phyloP scores from a whole-genome alignment of 202 grass and related monocot genomes.

The Zizania palustris region DNA sequence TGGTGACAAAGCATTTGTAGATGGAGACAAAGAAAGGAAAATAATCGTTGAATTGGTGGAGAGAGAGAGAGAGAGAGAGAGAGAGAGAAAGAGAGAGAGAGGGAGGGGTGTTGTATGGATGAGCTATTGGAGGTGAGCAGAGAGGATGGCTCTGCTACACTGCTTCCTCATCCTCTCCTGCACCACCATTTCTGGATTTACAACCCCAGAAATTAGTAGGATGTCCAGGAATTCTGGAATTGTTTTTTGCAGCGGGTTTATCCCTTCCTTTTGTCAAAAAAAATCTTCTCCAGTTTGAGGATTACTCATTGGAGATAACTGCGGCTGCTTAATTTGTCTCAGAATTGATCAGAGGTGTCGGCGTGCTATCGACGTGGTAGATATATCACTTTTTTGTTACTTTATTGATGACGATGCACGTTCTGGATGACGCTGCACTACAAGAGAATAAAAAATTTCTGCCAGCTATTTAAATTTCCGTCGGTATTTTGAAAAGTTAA shows the following conservation, averaged over 20 bases:
- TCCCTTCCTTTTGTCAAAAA: constrained; percentile 36
- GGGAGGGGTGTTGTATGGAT: constrained; percentile 51
- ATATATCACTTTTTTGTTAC: background rate
- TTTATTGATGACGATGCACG: background rate
- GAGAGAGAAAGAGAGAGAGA: constrained; percentile 18
- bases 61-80: background rate
- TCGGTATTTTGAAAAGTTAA: too few species aligned
- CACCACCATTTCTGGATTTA: constrained; percentile 22
- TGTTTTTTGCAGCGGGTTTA: constrained; percentile 26
- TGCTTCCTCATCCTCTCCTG: constrained; percentile 73
- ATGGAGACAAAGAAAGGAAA: constrained; percentile 30
- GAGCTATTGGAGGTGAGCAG: constrained; percentile 67
- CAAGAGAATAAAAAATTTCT: too few species aligned
- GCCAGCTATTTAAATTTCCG: too few species aligned
- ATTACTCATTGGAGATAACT: background rate
- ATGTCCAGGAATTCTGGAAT: background rate
- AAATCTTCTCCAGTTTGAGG: constrained; percentile 4
- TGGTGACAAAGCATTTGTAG: background rate
- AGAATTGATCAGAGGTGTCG: background rate
- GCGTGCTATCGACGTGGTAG: constrained; percentile 19
- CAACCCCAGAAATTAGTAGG: background rate
- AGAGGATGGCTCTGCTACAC: constrained; percentile 64
- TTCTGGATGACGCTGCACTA: background rate
- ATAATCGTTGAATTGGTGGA: constrained; percentile 18
- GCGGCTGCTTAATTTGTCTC: constrained; percentile 14